Base-by-base conservation (phyloP, 2,329 filamentous ascomycete genomes). In the Trichoderma afroharzianum region DNA sequence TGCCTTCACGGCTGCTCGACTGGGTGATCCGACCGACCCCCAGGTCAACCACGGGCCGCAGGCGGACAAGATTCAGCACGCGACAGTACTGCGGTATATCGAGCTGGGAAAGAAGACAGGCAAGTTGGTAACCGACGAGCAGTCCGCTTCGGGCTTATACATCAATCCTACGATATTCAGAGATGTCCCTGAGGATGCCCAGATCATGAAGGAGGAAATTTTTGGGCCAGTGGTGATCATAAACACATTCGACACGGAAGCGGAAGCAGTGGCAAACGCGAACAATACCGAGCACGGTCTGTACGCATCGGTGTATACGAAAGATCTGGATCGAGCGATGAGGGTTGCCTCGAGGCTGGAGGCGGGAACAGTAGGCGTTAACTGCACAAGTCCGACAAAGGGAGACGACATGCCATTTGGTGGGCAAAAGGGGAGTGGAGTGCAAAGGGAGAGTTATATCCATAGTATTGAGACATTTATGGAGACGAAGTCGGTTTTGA, bases 31-130 rank as follows among this genome's bases (percentile, higher is more conserved):
- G 0, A 92, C 91, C 77, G 83, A 85, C 11, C 85, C 89, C 70
- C 82, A 83, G 18, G 91, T 89, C 0, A 89, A 87, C 81, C 90
- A 92, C 77, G 90, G 90, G 0, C 90, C 90, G 0, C 90, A 91
- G 76, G 87, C 91, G 68, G 89, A 88, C 6, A 89, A 89, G 77
- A 79, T 83, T 21, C 90, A 92, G 77, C 90, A 88, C 74, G 89
- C 91, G 63, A 83, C 87, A 18, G 86, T 93, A 0, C 82, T 92
- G 21, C 85, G 84, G 1, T 93, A 91, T 78, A 88, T 93, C 57
- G 86, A 92, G 71, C 77, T 84, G 43, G 90, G 90, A 8, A 91
- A 91, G 78, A 84, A 84, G 8, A 87, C 89, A 75, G 90, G 90
- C 21, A 88, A 89, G 0, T 88, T 82, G 1, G 83, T 92, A 3